These are phyloP conservation scores for Gleditsia sinensis DNA, from an alignment of 306 rosid genomes.

Conservation along the genomic window DNA sequence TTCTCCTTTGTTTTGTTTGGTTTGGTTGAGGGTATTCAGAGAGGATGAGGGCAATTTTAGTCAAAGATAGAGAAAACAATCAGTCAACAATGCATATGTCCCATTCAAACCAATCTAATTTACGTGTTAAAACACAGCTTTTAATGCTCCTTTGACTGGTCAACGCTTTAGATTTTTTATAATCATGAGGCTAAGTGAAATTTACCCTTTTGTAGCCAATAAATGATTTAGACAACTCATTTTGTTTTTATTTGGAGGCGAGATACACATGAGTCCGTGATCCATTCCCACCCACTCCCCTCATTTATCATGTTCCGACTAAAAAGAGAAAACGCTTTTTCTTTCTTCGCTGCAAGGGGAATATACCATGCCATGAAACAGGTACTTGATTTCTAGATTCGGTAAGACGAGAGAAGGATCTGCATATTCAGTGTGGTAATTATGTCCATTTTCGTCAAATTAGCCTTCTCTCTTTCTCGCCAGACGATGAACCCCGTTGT, in stretches of 20 bases:
- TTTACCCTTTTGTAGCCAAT: background rate
- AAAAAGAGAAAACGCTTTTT: background rate
- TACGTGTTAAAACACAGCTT: slow-evolving; percentile 36
- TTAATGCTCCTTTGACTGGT: slow-evolving; percentile 69
- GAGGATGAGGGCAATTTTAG: slow-evolving; percentile 29
- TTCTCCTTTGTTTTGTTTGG: background rate
- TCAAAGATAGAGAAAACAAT: slow-evolving; percentile 45
- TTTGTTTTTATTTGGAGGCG: background rate
- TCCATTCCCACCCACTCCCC: background rate
- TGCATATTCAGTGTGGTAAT: background rate
- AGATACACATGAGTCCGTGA: background rate
- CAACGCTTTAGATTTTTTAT: background rate
- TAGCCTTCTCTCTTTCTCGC: background rate
- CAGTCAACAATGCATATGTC: slow-evolving; percentile 58
- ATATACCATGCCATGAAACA: background rate
- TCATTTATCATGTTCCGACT: background rate
- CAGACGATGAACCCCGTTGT: too few species aligned
- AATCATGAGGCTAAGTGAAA: background rate
- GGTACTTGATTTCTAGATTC: background rate
- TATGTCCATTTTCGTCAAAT: background rate
- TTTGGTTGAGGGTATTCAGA: slow-evolving; percentile 10
- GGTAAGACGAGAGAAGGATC: background rate
- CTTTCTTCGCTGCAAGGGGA: background rate
- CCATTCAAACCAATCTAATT: slow-evolving; percentile 47
- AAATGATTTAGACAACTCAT: background rate